phyloP scores from a whole-genome alignment of 352 stramenopile genomes.

The Elongisporangium prolatum region DNA sequence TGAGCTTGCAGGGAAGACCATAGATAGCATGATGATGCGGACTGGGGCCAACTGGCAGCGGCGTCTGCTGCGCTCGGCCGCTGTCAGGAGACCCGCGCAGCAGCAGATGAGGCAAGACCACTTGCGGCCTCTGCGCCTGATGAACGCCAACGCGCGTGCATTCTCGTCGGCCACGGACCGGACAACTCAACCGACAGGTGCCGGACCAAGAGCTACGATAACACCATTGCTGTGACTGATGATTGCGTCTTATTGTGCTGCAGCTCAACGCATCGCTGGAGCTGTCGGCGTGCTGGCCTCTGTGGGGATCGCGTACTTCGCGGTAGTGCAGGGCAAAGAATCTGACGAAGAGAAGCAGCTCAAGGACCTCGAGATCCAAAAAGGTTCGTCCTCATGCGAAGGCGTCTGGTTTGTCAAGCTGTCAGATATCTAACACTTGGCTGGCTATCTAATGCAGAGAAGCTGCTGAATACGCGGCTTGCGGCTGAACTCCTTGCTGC shows the following conservation, averaged over 20 bases:
- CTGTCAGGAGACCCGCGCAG: not conserved
- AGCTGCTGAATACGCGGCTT: conserved; percentile 57
- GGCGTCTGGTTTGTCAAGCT: not conserved
- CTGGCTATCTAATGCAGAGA: conserved; percentile 23
- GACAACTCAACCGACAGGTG: not conserved
- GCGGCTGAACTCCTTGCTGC: conserved; percentile 62
- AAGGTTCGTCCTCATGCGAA: conserved; percentile 15
- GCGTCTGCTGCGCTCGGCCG: not conserved
- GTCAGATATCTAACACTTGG: not conserved
- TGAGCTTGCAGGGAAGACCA: not conserved
- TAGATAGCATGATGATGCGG: not conserved
- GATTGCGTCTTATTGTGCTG: not conserved
- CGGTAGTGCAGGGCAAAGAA: conserved; percentile 37
- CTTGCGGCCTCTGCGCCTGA: not conserved
- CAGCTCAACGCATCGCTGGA: not conserved
- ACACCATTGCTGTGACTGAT: not conserved
- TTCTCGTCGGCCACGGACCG: not conserved
- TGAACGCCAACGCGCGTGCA: not conserved
- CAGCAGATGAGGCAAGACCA: not conserved
- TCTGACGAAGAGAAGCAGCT: conserved; percentile 47
- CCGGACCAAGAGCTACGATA: not conserved
- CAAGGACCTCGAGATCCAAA: conserved; percentile 58
- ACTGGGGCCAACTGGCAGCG: not conserved
- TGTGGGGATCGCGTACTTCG: conserved; percentile 42
- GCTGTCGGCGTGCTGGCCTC: conserved; percentile 22